Evolutionary conservation across 2,329 filamentous ascomycete species (phyloP).

Genomic region (Lasiodiplodia sp.): DNA sequence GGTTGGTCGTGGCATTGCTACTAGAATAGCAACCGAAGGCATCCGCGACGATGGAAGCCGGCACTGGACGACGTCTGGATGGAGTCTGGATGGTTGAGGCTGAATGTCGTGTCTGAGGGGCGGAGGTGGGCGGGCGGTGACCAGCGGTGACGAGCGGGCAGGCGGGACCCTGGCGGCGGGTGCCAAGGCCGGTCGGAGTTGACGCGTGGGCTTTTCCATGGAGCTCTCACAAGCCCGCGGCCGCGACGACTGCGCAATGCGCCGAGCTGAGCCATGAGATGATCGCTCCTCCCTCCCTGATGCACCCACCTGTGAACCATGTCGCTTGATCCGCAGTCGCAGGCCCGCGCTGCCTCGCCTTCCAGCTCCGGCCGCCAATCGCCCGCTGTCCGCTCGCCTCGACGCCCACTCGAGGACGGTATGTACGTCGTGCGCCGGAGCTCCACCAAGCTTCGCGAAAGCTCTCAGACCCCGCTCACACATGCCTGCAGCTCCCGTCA

Average conservation of each 20-base stretch:
- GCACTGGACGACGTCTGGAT: too few species aligned
- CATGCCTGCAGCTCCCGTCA: slow-evolving; percentile 61
- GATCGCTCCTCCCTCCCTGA: slow-evolving; percentile 20
- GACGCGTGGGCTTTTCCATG: slow-evolving; percentile 25
- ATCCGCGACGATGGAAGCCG: too few species aligned
- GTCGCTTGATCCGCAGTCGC: slow-evolving; percentile 44
- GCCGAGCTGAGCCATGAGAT: slow-evolving; percentile 4
- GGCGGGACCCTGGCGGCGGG: background rate
- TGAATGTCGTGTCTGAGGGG: background rate
- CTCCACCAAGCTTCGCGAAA: slow-evolving; percentile 13
- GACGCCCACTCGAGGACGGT: slow-evolving; percentile 80
- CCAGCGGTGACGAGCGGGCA: background rate
- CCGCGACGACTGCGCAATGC: slow-evolving; percentile 20
- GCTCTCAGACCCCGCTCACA: slow-evolving; percentile 23
- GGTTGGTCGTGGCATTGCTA: too few species aligned
- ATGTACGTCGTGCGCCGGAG: slow-evolving; percentile 45
- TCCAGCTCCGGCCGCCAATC: slow-evolving; percentile 84
- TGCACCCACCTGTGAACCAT: slow-evolving; percentile 34
- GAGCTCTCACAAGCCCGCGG: slow-evolving; percentile 14
- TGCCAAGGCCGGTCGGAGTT: slow-evolving; percentile 7
- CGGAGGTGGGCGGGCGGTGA: background rate
- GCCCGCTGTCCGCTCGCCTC: slow-evolving; percentile 77
- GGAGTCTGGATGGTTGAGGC: too few species aligned
- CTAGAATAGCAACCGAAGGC: too few species aligned
- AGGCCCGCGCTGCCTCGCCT: slow-evolving; percentile 62